phyloP scores from a whole-genome alignment of 768 basidiomycete genomes.

The Collybia mongolica region DNA sequence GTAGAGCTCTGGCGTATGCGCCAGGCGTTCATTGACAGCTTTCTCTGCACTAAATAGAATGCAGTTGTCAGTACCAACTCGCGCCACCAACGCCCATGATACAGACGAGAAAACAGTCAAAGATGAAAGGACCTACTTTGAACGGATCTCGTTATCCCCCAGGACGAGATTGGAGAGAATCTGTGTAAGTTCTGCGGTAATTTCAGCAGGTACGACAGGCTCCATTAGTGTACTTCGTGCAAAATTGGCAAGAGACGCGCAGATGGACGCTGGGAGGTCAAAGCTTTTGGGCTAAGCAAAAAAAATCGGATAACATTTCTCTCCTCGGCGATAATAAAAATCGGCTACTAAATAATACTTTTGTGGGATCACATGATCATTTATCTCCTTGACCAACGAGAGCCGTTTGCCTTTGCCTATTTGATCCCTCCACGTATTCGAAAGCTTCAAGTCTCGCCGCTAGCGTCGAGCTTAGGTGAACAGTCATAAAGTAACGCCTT shows the following conservation, averaged over 20 bases:
- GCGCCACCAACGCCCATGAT: neutral
- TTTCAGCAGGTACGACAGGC: conserved; percentile 60
- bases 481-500: too few species aligned
- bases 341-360: too few species aligned
- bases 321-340: too few species aligned
- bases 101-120: neutral
- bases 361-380: too few species aligned
- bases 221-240: conserved; percentile 31
- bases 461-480: too few species aligned
- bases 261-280: too few species aligned
- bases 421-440: too few species aligned
- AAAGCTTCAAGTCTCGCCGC: too few species aligned
- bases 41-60: conserved; percentile 60
- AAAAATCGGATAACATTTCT: too few species aligned
- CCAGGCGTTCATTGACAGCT: conserved; percentile 77
- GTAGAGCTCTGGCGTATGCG: conserved; percentile 77
- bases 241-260: neutral
- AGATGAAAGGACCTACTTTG: conserved; percentile 44
- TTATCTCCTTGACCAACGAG: too few species aligned
- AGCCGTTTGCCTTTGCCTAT: too few species aligned
- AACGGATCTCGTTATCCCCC: conserved; percentile 80
- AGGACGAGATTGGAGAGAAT: conserved; percentile 83
- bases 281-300: too few species aligned
- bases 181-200: conserved; percentile 75
- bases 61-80: neutral